phyloP scores from a whole-genome alignment of 805 yeast species.

The Candida xyloterini region DNA sequence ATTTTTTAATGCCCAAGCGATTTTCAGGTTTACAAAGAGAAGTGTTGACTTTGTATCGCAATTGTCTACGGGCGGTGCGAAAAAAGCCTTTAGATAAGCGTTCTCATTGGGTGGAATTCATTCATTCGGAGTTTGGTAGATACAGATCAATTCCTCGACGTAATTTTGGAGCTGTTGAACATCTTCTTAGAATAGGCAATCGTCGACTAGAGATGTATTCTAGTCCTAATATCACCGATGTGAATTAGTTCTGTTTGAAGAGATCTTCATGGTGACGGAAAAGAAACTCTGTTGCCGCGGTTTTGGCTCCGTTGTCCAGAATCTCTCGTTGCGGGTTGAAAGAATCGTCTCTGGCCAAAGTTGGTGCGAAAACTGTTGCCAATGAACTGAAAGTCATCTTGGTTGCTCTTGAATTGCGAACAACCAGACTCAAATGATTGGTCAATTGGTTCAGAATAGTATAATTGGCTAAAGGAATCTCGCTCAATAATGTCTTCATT shows the following conservation, averaged over 20 bases:
- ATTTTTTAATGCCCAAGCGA: slow-evolving; percentile 17
- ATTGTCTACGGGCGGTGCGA: slow-evolving; percentile 42
- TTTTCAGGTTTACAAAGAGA: slow-evolving; percentile 51
- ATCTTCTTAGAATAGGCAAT: slow-evolving; percentile 72
- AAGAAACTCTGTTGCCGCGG: slow-evolving; percentile 72
- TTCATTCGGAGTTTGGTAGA: slow-evolving; percentile 57
- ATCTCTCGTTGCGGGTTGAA: slow-evolving; percentile 77
- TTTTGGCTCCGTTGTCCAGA: slow-evolving; percentile 77
- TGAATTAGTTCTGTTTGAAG: slow-evolving; percentile 34
- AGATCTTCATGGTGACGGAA: slow-evolving; percentile 45
- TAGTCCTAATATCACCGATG: slow-evolving; percentile 68
- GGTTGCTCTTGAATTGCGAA: slow-evolving; percentile 50
- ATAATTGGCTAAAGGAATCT: slow-evolving; percentile 67
- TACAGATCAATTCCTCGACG: slow-evolving; percentile 59
- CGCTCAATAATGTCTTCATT: slow-evolving; percentile 43
- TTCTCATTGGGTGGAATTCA: slow-evolving; percentile 31
- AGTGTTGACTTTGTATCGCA: slow-evolving; percentile 47
- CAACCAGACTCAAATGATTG: slow-evolving; percentile 63
- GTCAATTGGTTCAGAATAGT: slow-evolving; percentile 54
- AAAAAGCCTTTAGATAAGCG: slow-evolving; percentile 41
- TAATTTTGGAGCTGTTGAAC: slow-evolving; percentile 84
- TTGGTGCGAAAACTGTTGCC: slow-evolving; percentile 93
- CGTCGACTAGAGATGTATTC: slow-evolving; percentile 70
- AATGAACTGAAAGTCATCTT: slow-evolving; percentile 82
- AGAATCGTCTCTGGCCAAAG: slow-evolving; percentile 65